Evolutionary conservation across 768 basidiomycete species (phyloP), one percentile per base, ranked within the genome.

Genomic region (Boletus rubroflammeus): DNA sequence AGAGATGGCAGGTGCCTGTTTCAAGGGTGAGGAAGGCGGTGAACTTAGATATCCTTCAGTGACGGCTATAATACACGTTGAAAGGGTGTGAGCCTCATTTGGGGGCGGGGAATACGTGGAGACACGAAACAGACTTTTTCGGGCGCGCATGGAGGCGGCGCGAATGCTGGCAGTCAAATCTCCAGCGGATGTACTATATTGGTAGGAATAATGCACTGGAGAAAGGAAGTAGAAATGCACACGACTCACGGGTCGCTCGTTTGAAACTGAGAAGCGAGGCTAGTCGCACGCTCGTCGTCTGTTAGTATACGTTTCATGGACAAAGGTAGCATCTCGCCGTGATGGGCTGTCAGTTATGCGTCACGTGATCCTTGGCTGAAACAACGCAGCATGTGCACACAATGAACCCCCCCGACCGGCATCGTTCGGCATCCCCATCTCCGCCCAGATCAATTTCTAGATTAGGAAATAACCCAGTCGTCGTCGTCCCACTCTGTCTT

Each of bases 11-110:
- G 62, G 57, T 61, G 57, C 59, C 60, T 62, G 67, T 62, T 71
- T 72, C 60, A 65, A 57, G 58, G 52, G 64, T 51, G 62, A 63
- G n/a, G 60, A 62, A 50, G 69, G 59, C 64, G 50, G 77, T 76
- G 56, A 72, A 67, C 47, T 77, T 75, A 47, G 77, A 73, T 86
- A 87, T 51, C 85, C 85, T 67, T 86, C 80, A 21, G 72, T 73
- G 47, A 87, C 85, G 64, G 73, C 85, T 87, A 58, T 23, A 59
- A 50, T 54, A 63, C 54, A 59, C 58, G 64, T 62, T 51, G 55
- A 38, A 59, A 59, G 49, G 62, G 67, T 55, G 65, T 67, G 47
- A 63, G 65, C 69, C 62, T 66, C 59, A 69, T 67, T 57, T 44
- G 56, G 53, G 36, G 56, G 61, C 49, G 52, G 57, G 53, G 56